Percentiles rank a stretch among this genome's conserved stretches.
Evolutionary conservation across 805 yeast genomes (phyloP).

Genomic region (Millerozyma acaciae): DNA sequence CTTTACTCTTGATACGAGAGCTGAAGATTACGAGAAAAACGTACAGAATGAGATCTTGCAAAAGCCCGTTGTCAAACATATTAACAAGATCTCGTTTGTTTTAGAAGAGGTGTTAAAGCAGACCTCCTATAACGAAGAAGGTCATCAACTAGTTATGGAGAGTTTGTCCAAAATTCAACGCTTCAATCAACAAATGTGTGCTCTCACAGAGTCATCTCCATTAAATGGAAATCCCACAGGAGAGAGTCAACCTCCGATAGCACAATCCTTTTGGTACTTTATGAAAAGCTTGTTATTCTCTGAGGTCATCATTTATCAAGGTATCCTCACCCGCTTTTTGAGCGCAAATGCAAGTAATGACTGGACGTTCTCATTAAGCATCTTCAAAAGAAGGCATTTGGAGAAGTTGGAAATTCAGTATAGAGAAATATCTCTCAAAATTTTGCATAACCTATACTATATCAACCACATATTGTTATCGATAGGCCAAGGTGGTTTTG

Average conservation of each 20-base stretch:
- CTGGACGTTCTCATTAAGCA: background rate
- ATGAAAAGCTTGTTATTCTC: slow-evolving; percentile 44
- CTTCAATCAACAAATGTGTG: slow-evolving; percentile 24
- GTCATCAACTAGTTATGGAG: slow-evolving; percentile 17
- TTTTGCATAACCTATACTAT: slow-evolving; percentile 41
- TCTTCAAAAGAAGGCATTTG: slow-evolving; percentile 4
- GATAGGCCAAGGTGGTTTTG: slow-evolving; percentile 64
- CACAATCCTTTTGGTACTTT: slow-evolving; percentile 32
- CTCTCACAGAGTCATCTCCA: slow-evolving; percentile 11
- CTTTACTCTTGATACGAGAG: slow-evolving; percentile 9
- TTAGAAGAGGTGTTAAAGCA: slow-evolving; percentile 32
- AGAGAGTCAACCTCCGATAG: slow-evolving; percentile 4
- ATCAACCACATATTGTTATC: slow-evolving; percentile 46
- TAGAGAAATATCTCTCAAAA: slow-evolving; percentile 21
- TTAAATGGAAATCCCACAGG: slow-evolving; percentile 11
- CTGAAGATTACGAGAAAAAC: slow-evolving; percentile 9
- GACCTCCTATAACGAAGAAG: slow-evolving; percentile 9
- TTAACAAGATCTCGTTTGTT: slow-evolving; percentile 46
- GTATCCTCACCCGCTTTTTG: slow-evolving; percentile 38
- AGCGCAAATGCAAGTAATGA: slow-evolving; percentile 6
- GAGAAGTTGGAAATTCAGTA: slow-evolving; percentile 21
- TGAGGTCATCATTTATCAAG: slow-evolving; percentile 48
- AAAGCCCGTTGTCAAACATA: slow-evolving; percentile 45
- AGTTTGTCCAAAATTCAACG: slow-evolving; percentile 19
- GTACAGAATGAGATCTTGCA: slow-evolving; percentile 13